Conservation (phyloP, 2,329 filamentous ascomycete species). For the Cercospora sp. region DNA sequence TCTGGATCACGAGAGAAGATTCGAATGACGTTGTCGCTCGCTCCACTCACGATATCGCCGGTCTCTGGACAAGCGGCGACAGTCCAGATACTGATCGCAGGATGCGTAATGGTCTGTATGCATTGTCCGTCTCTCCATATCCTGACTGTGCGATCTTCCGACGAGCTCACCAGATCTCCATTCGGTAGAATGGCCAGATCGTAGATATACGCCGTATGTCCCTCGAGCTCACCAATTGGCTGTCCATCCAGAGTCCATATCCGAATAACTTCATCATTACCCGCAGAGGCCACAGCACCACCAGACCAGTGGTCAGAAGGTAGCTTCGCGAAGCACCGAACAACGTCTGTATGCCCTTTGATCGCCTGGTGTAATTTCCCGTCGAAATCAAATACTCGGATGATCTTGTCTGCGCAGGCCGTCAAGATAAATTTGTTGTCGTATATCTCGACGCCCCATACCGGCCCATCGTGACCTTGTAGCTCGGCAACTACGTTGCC, state of each 20-base stretch:
- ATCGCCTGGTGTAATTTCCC: slow-evolving; percentile 65
- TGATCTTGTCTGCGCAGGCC: slow-evolving; percentile 78
- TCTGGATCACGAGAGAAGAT: slow-evolving; percentile 75
- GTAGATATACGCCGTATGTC: slow-evolving; percentile 95
- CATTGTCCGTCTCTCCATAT: slow-evolving; percentile 84
- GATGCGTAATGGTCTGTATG: slow-evolving; percentile 93
- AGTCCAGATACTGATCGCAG: slow-evolving; percentile 93
- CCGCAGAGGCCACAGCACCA: slow-evolving; percentile 90
- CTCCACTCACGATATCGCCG: slow-evolving; percentile 90
- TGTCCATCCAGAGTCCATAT: slow-evolving; percentile 82
- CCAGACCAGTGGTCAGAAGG: slow-evolving; percentile 73
- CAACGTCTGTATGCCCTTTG: slow-evolving; percentile 74
- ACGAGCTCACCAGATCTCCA: slow-evolving; percentile 85
- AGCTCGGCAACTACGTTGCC: slow-evolving; percentile 78
- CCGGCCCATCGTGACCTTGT: slow-evolving; percentile 73
- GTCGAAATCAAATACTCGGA: slow-evolving; percentile 73
- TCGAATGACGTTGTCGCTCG: slow-evolving; percentile 82
- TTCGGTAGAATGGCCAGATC: slow-evolving; percentile 73
- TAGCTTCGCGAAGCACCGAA: slow-evolving; percentile 85
- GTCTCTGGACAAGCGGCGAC: slow-evolving; percentile 79
- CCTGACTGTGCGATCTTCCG: slow-evolving; percentile 89
- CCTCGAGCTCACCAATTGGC: slow-evolving; percentile 73
- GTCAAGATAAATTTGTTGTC: slow-evolving; percentile 80
- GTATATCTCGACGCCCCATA: slow-evolving; percentile 89
- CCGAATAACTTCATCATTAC: slow-evolving; percentile 86